Evolutionary conservation across 78 protist species (phyloP), one percentile per base, ranked within the genome.

Genomic region (Dictyostelium citrinum): DNA sequence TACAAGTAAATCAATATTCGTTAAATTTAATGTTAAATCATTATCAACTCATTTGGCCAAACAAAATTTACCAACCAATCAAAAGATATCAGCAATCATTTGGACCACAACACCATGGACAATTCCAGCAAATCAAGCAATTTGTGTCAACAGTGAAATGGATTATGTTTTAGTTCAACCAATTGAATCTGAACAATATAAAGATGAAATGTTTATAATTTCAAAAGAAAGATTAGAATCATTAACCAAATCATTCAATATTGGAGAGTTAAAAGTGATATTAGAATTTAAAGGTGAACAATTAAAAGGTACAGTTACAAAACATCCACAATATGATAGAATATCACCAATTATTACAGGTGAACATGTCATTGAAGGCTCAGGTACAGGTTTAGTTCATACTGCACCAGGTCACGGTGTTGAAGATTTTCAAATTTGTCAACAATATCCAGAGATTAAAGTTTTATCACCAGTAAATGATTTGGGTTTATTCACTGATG

Each of bases 21-120:
- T 98, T n/a, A 58, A 71, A 51, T 90, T 97, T 10, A 75, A 95
- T 2, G 51, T 90, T 11, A 7, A 14, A 20, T 35, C 39, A 27
- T 20, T 17, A 31, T 6, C 90, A 17, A 39, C 5, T 11, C 41
- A 43, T 61, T 6, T 67, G 16, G n/a, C 1, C 20, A 20, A 2
- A 1, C 24, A 90, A 39, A 14, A n/a, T 4, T n/a, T 75, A 24
- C 43, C 39, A n/a, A 20, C 22, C 8, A 20, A 55, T 6, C 5
- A 55, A 24, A 64, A 27, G 14, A 64, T 64, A n/a, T 64, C 72
- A 61, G 97, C 96, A 12, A 68, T 97, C 31, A 74, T 95, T 72
- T 98, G 99, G 99, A 98, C 99, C 11, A 98, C 99, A 5, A 98
- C 99, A 20, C 99, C 99, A 10, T 98, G 99, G 99, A 98, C 99